These are phyloP conservation scores for Myrica gale DNA, from an alignment of 306 rosid species.

Conservation along the genomic window DNA sequence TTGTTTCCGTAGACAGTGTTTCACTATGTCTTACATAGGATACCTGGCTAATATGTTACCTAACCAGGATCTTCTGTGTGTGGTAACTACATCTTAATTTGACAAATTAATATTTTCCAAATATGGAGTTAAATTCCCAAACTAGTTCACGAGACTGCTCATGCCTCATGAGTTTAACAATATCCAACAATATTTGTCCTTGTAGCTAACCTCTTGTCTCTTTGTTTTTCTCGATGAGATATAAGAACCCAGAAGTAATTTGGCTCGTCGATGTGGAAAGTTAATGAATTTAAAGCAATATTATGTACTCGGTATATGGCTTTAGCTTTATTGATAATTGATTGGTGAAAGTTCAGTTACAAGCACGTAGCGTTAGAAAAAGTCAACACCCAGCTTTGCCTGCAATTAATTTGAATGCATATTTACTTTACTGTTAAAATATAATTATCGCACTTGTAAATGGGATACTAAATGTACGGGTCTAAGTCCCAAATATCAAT, in stretches of 20 bases:
- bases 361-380: neutral
- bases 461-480: neutral
- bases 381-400: neutral
- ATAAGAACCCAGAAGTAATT: neutral
- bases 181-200: neutral
- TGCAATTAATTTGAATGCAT: neutral
- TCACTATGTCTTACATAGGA: neutral
- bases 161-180: neutral
- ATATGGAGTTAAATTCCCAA: neutral
- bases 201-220: too few relatives aligned
- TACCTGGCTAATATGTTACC: neutral
- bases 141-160: neutral
- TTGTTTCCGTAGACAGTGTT: neutral
- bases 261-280: neutral
- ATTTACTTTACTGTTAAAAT: neutral
- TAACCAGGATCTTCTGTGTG: neutral
- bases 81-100: neutral
- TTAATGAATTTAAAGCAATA: neutral
- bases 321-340: neutral
- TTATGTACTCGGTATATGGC: neutral
- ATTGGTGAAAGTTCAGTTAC: neutral
- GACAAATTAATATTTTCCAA: neutral
- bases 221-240: neutral
- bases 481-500: neutral
- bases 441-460: neutral